Evolutionary conservation across 2,329 filamentous ascomycete species (phyloP), one percentile per base, ranked within the genome.

Genomic region (Monosporascus sp.): DNA sequence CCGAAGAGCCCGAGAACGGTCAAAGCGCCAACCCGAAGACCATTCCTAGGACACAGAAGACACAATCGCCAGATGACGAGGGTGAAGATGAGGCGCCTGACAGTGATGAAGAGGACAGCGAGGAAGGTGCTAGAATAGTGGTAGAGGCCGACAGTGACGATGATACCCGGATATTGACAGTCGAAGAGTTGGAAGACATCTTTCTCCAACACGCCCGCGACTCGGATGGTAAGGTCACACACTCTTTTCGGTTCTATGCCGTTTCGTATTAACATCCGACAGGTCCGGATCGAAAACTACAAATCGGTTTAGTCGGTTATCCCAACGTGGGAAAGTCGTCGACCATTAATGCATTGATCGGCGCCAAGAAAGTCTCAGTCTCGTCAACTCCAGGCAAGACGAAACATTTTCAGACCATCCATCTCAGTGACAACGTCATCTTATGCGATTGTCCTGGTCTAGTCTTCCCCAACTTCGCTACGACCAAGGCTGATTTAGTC

Each of bases 241-340:
- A 25, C 35, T 14, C 39, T 5, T 38, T 17, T 41, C 14, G 9
- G 35, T 31, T 49, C 14, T 14, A 9, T 47, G 37, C 15, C n/a
- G 49, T 7, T 54, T 64, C n/a, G 57, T 62, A 55, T 63, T 65
- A 35, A 61, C n/a, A 31, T 44, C 7, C 7, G 20, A 50, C 60
- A 78, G 78, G 72, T 4, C 63, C 74, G 8, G 75, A 77, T 46
- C 73, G 72, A 58, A 97, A 95, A 71, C 87, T 92, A 5, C 86
- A 90, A 59, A 94, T 99, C 61, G 94, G 94, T 63, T 79, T 99
- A 20, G 94, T 99, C 38, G 94, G 94, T 54, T 99, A 99, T 73
- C 94, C 94, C 66, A 99, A 99, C 75, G 94, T 99, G 58, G 94
- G 94, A 74, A 99, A 99, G 75, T 99, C 95, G 1, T 97, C 92